Evolutionary conservation across 106 monocot genomes (phyloP).

Genomic region (Agapanthus africanus): DNA sequence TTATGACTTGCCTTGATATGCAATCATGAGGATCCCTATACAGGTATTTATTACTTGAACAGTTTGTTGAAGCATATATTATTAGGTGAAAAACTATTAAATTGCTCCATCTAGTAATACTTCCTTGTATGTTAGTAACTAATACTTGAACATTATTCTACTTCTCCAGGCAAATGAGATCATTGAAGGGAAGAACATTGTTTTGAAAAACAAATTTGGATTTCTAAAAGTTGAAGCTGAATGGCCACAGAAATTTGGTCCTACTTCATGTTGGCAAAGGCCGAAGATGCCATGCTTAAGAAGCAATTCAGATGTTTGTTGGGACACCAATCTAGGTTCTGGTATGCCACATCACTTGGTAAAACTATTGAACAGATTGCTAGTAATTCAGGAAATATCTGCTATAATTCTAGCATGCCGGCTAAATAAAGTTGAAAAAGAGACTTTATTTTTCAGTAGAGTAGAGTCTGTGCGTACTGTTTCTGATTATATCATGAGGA

Average conservation of each 20-base stretch:
- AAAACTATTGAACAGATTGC: slow-evolving; percentile 33
- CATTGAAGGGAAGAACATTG: slow-evolving; percentile 22
- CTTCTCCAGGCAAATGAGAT: slow-evolving; percentile 50
- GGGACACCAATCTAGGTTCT: slow-evolving; percentile 24
- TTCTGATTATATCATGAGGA: slow-evolving; percentile 52
- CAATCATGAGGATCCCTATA: not conserved
- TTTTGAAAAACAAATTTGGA: slow-evolving; percentile 19
- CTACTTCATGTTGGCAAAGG: slow-evolving; percentile 18
- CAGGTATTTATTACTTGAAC: not conserved
- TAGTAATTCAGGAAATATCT: slow-evolving; percentile 50
- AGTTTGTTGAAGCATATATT: not conserved
- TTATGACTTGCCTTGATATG: not conserved
- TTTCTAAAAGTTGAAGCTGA: slow-evolving; percentile 17
- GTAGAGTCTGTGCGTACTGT: slow-evolving; percentile 41
- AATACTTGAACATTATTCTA: not conserved
- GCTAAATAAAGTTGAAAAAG: slow-evolving; percentile 21
- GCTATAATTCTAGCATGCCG: slow-evolving; percentile 27
- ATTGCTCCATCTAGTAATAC: not conserved
- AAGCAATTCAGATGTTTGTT: slow-evolving; percentile 20
- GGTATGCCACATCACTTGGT: slow-evolving; percentile 22
- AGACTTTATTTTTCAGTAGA: slow-evolving; percentile 59
- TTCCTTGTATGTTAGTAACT: not conserved
- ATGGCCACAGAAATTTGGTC: slow-evolving; percentile 9
- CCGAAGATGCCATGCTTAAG: slow-evolving; percentile 18
- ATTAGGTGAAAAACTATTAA: not conserved